Percentiles rank a stretch among this genome's conserved stretches.
These are phyloP conservation scores for Xanthoceras sorbifolium DNA, from an alignment of 345 rosid species.

Conservation along the genomic window DNA sequence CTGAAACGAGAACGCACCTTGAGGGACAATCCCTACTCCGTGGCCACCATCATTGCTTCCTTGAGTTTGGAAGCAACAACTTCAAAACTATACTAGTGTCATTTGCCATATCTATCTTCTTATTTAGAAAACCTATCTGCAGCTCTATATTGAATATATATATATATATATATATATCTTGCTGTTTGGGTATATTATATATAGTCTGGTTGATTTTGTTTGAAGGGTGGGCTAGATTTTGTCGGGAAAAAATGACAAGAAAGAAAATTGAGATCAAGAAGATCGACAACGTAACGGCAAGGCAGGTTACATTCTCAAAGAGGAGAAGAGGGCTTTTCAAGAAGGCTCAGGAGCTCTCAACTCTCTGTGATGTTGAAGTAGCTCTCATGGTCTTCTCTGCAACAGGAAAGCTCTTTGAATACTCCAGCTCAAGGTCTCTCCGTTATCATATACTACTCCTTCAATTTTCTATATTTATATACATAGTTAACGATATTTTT, in stretches of 20 bases:
- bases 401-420: slow-evolving; percentile 43
- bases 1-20: too few species aligned
- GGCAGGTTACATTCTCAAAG: slow-evolving; percentile 54
- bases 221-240: slow-evolving; percentile 3
- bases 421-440: slow-evolving; percentile 42
- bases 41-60: too few species aligned
- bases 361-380: slow-evolving; percentile 50
- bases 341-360: slow-evolving; percentile 49
- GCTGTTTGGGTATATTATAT: background rate
- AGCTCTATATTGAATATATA: background rate
- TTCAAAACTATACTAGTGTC: too few species aligned
- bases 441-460: background rate
- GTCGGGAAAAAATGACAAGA: slow-evolving; percentile 37
- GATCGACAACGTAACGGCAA: slow-evolving; percentile 41
- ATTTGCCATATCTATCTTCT: too few species aligned
- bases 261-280: slow-evolving; percentile 51
- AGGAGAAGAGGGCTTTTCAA: slow-evolving; percentile 49
- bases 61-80: too few species aligned
- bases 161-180: too few species aligned
- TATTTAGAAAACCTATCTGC: too few species aligned
- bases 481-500: background rate
- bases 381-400: slow-evolving; percentile 39
- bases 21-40: too few species aligned
- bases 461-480: background rate
- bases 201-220: background rate